Conservation (phyloP, 2,329 filamentous ascomycete species). For the Trichoderma semiorbis region DNA sequence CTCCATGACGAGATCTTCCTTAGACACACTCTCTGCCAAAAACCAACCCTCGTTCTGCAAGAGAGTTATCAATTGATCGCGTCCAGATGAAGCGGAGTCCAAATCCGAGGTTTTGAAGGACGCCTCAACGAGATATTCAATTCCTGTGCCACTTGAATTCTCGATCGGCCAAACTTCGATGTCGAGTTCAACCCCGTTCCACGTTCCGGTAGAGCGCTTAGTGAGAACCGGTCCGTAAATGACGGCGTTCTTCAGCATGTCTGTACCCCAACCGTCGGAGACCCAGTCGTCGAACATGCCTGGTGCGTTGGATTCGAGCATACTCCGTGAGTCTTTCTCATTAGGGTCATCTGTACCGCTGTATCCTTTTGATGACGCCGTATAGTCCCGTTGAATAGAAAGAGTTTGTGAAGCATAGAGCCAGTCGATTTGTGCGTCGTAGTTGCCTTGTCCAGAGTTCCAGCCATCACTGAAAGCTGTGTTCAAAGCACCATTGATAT, state of each 20-base stretch:
- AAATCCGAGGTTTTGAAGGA: background rate
- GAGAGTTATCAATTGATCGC: background rate
- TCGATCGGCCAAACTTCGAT: slow-evolving; percentile 10
- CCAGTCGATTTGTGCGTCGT: slow-evolving; percentile 8
- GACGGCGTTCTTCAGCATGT: background rate
- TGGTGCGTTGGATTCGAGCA: slow-evolving; percentile 1
- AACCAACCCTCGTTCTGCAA: slow-evolving; percentile 1
- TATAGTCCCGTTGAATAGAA: slow-evolving; percentile 1
- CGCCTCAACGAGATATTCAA: slow-evolving; percentile 1
- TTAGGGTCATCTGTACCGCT: slow-evolving; percentile 2
- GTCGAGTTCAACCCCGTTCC: background rate
- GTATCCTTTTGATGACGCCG: slow-evolving; percentile 6
- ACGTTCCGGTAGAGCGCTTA: slow-evolving; percentile 4
- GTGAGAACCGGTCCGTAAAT: slow-evolving; percentile 1
- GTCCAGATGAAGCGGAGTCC: background rate
- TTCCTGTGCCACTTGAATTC: background rate
- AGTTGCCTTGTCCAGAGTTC: slow-evolving; percentile 9
- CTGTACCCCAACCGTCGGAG: background rate
- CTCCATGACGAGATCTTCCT: slow-evolving; percentile 6
- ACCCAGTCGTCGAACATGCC: slow-evolving; percentile 6
- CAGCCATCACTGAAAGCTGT: background rate
- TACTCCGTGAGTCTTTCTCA: background rate
- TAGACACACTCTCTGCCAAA: background rate
- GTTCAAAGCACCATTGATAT: background rate
- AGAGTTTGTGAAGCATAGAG: slow-evolving; percentile 1